phyloP scores from a whole-genome alignment of 2,329 filamentous ascomycete genomes.

The Aureobasidium subglaciale region DNA sequence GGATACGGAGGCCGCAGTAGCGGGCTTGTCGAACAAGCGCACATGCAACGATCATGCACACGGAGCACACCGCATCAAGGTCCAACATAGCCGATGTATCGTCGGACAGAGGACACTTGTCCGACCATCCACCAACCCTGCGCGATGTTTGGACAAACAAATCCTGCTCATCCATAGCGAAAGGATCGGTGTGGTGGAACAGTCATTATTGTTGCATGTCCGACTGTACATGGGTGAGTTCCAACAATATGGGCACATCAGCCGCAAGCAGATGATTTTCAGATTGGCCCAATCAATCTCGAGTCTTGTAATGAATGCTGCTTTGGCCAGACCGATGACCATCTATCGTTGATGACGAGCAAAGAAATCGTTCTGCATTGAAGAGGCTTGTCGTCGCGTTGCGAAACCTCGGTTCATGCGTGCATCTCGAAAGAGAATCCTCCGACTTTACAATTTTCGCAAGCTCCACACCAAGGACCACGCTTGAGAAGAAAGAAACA shows the following conservation, averaged over 20 bases:
- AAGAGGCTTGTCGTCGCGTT: background rate
- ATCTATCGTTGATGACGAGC: background rate
- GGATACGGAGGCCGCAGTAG: constrained; percentile 4
- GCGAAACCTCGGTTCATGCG: constrained; percentile 5
- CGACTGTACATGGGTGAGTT: background rate
- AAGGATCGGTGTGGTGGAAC: background rate
- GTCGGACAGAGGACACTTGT: constrained; percentile 2
- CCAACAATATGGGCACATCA: background rate
- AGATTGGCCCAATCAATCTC: background rate
- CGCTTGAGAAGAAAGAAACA: too few species aligned
- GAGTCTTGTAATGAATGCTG: background rate
- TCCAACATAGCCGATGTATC: background rate
- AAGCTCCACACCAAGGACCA: background rate
- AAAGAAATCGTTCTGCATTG: background rate
- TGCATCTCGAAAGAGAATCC: background rate
- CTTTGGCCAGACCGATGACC: background rate
- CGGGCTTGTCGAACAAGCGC: background rate
- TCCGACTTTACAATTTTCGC: background rate
- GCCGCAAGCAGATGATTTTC: background rate
- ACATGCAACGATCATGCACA: constrained; percentile 9
- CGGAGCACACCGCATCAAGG: background rate
- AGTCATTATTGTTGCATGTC: background rate
- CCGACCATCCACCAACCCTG: background rate
- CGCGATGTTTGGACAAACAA: background rate
- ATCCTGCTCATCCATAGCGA: background rate